A percentile compares a stretch with the other conserved stretches of the same genome.
phyloP scores from a whole-genome alignment of 139 green algal species.

The Tetradesmus lagerheimii region DNA sequence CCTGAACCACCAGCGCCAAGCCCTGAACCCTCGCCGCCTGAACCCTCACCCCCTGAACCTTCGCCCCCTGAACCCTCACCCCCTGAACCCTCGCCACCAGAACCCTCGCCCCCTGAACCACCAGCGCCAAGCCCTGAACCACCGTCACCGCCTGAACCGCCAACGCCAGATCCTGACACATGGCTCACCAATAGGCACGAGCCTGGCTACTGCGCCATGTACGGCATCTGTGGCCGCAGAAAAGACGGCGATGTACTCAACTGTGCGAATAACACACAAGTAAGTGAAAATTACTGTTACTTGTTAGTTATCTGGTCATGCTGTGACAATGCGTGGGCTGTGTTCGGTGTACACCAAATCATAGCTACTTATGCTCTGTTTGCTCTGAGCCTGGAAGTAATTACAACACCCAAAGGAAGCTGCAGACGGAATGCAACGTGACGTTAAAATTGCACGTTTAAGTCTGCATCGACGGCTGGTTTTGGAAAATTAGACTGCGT shows the following conservation, averaged over 20 bases:
- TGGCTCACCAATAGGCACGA: slow-evolving; percentile 66
- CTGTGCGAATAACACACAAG: slow-evolving; percentile 72
- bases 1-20: background rate
- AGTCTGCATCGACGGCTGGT: too few relatives aligned
- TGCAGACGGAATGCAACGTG: too few relatives aligned
- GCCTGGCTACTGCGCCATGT: slow-evolving; percentile 73
- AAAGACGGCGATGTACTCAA: slow-evolving; percentile 74
- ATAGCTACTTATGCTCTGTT: too few relatives aligned
- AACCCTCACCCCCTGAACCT: background rate
- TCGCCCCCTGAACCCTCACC: background rate
- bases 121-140: background rate
- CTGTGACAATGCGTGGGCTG: too few relatives aligned
- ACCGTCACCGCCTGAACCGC: background rate
- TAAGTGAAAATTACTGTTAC: background rate
- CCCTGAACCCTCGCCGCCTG: background rate
- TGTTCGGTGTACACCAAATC: too few relatives aligned
- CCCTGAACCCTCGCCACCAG: background rate
- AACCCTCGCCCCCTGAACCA: background rate
- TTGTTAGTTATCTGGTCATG: too few relatives aligned
- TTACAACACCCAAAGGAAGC: too few relatives aligned
- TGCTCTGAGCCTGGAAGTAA: too few relatives aligned
- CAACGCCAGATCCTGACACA: slow-evolving; percentile 42
- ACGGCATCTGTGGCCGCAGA: slow-evolving; percentile 75
- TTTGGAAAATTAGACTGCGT: too few relatives aligned
- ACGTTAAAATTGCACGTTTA: too few relatives aligned